Conservation (phyloP, 2,329 filamentous ascomycete genomes). For the Fusarium irregulare region DNA sequence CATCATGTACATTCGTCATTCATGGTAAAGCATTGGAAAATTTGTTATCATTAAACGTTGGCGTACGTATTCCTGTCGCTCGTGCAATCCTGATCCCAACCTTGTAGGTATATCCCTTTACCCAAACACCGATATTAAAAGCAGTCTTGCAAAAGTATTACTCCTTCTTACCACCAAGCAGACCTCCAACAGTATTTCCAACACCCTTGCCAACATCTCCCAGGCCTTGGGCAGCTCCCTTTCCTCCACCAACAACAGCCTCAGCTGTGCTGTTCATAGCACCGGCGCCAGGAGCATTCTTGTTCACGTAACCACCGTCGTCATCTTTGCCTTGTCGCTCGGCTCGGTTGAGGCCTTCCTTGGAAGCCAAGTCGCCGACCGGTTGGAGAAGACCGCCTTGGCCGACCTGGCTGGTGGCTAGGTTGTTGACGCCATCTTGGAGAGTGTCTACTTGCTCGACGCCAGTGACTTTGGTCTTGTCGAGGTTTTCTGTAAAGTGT, state of each 20-base stretch:
- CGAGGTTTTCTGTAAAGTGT: conserved; percentile 66
- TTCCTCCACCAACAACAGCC: conserved; percentile 48
- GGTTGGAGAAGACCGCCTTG: conserved; percentile 75
- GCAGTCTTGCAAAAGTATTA: not conserved
- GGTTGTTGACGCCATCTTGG: conserved; percentile 73
- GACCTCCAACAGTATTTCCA: conserved; percentile 47
- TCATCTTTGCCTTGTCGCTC: conserved; percentile 74
- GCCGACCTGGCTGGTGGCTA: conserved; percentile 72
- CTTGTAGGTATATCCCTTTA: conserved; percentile 3
- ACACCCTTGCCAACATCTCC: conserved; percentile 38
- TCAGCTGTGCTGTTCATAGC: conserved; percentile 44
- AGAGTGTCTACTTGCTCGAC: conserved; percentile 74
- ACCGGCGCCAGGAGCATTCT: conserved; percentile 47
- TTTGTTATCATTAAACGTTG: conserved; percentile 14
- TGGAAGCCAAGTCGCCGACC: conserved; percentile 69
- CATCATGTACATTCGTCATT: not conserved
- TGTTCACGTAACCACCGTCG: conserved; percentile 60
- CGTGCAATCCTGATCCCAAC: not conserved
- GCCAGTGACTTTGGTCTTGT: conserved; percentile 77
- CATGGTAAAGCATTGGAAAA: not conserved
- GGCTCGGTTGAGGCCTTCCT: conserved; percentile 73
- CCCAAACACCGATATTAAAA: conserved; percentile 11
- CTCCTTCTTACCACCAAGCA: conserved; percentile 52
- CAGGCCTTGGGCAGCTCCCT: conserved; percentile 49
- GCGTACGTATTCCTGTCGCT: not conserved